A percentile compares a stretch with the other conserved stretches of the same genome.
These are phyloP conservation scores for Penicillium rolfsii DNA, from an alignment of 2,329 filamentous ascomycete genomes.

Conservation along the genomic window DNA sequence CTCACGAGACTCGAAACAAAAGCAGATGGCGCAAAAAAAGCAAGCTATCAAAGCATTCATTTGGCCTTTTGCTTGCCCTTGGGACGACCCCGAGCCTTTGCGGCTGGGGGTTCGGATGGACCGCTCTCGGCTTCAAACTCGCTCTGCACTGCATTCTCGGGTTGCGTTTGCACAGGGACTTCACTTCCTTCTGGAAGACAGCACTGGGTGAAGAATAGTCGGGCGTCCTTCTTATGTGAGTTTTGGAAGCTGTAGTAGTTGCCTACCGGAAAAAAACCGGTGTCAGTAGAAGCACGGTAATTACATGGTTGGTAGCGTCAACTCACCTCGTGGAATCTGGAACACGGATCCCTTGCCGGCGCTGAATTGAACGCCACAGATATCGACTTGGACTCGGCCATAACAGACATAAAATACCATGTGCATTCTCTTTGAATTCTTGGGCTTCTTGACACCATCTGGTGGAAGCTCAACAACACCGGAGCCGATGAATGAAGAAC, in stretches of 20 bases:
- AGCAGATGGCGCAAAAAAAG: constrained; percentile 2
- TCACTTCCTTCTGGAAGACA: constrained; percentile 59
- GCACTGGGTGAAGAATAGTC: constrained; percentile 91
- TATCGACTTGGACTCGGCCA: constrained; percentile 79
- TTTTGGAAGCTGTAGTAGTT: constrained; percentile 94
- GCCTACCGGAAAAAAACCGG: constrained; percentile 56
- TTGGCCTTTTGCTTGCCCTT: constrained; percentile 41
- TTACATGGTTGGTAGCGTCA: background rate
- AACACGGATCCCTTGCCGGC: constrained; percentile 88
- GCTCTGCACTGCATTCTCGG: constrained; percentile 29
- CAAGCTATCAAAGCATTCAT: constrained; percentile 10
- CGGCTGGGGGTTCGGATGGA: constrained; percentile 12
- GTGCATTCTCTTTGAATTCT: constrained; percentile 94
- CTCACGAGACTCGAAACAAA: constrained; percentile 1
- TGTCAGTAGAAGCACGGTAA: constrained; percentile 6
- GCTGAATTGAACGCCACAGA: constrained; percentile 63
- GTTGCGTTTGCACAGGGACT: constrained; percentile 22
- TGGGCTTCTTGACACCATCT: constrained; percentile 79
- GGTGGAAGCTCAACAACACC: constrained; percentile 88
- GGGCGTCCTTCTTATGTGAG: constrained; percentile 69
- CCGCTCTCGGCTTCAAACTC: constrained; percentile 22
- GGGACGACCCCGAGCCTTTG: constrained; percentile 32
- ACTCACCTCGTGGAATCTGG: constrained; percentile 91
- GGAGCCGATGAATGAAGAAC: constrained; percentile 81
- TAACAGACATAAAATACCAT: constrained; percentile 92